Evolutionary conservation across 768 basidiomycete genomes (phyloP), one percentile per base, ranked within the genome.

Genomic region (Rubroboletus satanas): DNA sequence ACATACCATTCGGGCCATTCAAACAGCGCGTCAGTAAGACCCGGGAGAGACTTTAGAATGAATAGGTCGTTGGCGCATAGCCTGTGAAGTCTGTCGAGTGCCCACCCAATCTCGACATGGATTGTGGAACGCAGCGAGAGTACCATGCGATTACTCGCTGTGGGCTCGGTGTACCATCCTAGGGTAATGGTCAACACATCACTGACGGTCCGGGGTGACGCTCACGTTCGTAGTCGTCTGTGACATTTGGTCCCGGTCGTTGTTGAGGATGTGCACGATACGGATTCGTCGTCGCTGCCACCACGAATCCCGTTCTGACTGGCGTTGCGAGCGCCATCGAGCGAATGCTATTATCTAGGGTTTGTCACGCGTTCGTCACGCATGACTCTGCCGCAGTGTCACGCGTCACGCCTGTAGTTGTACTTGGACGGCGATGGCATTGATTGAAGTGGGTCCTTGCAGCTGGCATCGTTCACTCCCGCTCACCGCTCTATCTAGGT

Each of bases 1-100:
- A 84, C 76, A 68, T 89, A 95, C 85, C 85, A 88, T 65, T 90
- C 85, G 3, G 94, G 93, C 88, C 88, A 93, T 65, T 88, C 88
- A 56, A 93, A 88, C 21, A 98, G 76, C 6, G 86, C 87, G 62
- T 93, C 88, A 26, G 90, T 82, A 39, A 95, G 76, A 9, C 92
- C 92, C 0, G 90, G 87, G 48, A 90, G 84, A 33, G 77, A 75
- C 37, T 77, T 78, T 54, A 98, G 78, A 52, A 82, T 67, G 70
- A 96, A 91, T 49, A 83, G 76, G 48, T 94, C 92, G 62, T 90
- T 88, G 61, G 80, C 79, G 61, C 84, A 87, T n/a, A 91, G 77
- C 18, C 90, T 82, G 57, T 88, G 84, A 10, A 98, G 80, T 45
- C 90, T 85, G 62, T 93, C 88, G 37, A 99, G 80, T 18, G 94